Evolutionary conservation across 495 filamentous ascomycete genomes (phyloP).

Genomic region (Articulospora tetracladia): DNA sequence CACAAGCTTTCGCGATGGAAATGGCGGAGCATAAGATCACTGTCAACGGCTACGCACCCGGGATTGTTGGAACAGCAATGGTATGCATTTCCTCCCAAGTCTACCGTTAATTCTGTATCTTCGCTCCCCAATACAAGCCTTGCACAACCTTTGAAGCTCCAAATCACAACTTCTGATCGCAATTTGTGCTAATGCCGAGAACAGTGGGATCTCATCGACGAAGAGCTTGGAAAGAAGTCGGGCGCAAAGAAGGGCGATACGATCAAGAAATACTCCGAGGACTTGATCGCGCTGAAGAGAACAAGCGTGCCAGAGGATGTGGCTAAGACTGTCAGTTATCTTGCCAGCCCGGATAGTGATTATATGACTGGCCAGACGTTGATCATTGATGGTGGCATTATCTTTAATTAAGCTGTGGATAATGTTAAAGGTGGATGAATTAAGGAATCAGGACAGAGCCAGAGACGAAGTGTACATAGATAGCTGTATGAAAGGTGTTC

Average conservation of each 20-base stretch:
- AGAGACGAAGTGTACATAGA: too few relatives aligned
- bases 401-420: conserved; percentile 35
- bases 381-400: conserved; percentile 58
- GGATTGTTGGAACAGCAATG: conserved; percentile 58
- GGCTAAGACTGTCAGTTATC: conserved; percentile 50
- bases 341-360: conserved; percentile 50
- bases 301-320: conserved; percentile 56
- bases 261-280: conserved; percentile 38
- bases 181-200: too few relatives aligned
- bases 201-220: conserved; percentile 58
- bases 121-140: too few relatives aligned
- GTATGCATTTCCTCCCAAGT: too few relatives aligned
- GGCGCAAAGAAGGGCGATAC: conserved; percentile 47
- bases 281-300: conserved; percentile 47
- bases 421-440: too few relatives aligned
- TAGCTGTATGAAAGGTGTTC: too few relatives aligned
- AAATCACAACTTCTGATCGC: too few relatives aligned
- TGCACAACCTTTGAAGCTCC: too few relatives aligned
- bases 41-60: conserved; percentile 59
- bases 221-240: conserved; percentile 40
- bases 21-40: conserved; percentile 55
- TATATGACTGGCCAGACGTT: conserved; percentile 61
- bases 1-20: conserved; percentile 55
- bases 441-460: too few relatives aligned
- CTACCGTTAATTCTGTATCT: too few relatives aligned